Evolutionary conservation across 768 basidiomycete genomes (phyloP).

Genomic region (Aureoboletus auriporus): DNA sequence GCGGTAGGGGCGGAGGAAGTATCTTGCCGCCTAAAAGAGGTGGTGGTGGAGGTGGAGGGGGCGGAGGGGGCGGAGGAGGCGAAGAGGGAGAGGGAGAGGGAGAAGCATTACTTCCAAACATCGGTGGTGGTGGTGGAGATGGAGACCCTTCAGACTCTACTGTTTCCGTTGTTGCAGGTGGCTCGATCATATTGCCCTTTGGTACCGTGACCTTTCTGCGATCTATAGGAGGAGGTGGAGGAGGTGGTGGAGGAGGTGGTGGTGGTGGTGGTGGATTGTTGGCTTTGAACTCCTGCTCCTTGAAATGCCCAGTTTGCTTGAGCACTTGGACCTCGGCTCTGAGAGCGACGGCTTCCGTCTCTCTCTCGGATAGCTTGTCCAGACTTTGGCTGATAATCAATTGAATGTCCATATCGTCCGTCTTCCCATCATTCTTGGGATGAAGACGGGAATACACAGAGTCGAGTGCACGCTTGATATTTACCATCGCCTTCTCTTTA

Average conservation of each 20-base stretch:
- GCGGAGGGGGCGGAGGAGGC: slow-evolving; percentile 10
- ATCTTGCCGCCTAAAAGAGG: slow-evolving; percentile 14
- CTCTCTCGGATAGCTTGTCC: slow-evolving; percentile 63
- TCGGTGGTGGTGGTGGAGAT: slow-evolving; percentile 33
- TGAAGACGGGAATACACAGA: slow-evolving; percentile 81
- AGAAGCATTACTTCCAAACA: not conserved
- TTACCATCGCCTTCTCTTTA: slow-evolving; percentile 71
- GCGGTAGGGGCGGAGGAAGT: slow-evolving; percentile 32
- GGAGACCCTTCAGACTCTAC: slow-evolving; percentile 3
- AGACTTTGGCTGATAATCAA: slow-evolving; percentile 68
- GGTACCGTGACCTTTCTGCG: slow-evolving; percentile 5
- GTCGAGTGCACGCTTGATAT: slow-evolving; percentile 83
- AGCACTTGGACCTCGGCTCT: slow-evolving; percentile 46
- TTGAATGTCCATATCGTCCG: slow-evolving; percentile 58
- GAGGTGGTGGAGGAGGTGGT: slow-evolving; percentile 60
- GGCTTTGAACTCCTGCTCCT: slow-evolving; percentile 69
- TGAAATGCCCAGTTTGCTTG: slow-evolving; percentile 49
- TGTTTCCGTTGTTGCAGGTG: slow-evolving; percentile 8
- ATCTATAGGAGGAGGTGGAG: slow-evolving; percentile 48
- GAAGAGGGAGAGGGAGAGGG: slow-evolving; percentile 1
- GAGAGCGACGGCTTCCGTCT: slow-evolving; percentile 57
- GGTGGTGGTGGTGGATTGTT: slow-evolving; percentile 65
- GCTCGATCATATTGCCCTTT: slow-evolving; percentile 7
- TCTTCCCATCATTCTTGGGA: slow-evolving; percentile 43
- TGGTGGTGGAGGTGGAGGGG: slow-evolving; percentile 31